These are phyloP conservation scores for Corynespora cassiicola DNA, from an alignment of 2,329 filamentous ascomycete species.

Conservation along the genomic window DNA sequence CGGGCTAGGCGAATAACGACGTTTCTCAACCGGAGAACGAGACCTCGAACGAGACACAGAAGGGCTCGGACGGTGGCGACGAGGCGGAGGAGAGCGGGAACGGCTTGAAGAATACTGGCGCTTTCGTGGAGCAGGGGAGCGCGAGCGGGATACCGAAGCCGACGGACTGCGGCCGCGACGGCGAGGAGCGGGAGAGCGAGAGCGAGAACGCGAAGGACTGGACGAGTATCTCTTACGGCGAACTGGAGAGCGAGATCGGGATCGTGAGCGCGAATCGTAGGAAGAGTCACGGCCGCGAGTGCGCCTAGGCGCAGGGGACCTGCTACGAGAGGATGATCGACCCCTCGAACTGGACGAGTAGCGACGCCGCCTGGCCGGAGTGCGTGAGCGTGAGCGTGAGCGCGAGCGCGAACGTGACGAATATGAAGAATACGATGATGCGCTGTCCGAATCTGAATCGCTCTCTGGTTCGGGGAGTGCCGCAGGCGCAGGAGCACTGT, in stretches of 20 bases:
- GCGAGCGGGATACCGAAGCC: conserved; percentile 17
- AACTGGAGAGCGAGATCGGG: conserved; percentile 20
- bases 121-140: conserved; percentile 12
- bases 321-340: conserved; percentile 19
- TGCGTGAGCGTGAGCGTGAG: conserved; percentile 16
- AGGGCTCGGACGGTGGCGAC: too few species aligned
- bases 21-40: conserved; percentile 3
- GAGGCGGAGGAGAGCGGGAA: conserved; percentile 10
- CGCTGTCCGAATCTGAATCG: conserved; percentile 41
- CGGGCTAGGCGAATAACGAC: too few species aligned
- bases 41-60: conserved; percentile 1
- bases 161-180: conserved; percentile 30
- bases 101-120: conserved; percentile 7
- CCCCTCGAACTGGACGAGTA: conserved; percentile 27
- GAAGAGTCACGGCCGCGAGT: too few species aligned
- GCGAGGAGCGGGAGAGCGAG: conserved; percentile 24
- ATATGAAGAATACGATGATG: conserved; percentile 43
- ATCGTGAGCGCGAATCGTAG: conserved; percentile 22
- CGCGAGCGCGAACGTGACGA: conserved; percentile 25
- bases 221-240: too few species aligned
- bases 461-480: conserved; percentile 53
- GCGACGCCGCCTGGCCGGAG: conserved; percentile 7
- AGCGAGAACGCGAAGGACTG: conserved; percentile 33
- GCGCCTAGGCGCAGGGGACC: conserved; percentile 23
- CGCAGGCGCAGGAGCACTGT: conserved; percentile 79